Base-by-base conservation (phyloP, 371 early-diverging fungal species). In the Actinomucor elegans region DNA sequence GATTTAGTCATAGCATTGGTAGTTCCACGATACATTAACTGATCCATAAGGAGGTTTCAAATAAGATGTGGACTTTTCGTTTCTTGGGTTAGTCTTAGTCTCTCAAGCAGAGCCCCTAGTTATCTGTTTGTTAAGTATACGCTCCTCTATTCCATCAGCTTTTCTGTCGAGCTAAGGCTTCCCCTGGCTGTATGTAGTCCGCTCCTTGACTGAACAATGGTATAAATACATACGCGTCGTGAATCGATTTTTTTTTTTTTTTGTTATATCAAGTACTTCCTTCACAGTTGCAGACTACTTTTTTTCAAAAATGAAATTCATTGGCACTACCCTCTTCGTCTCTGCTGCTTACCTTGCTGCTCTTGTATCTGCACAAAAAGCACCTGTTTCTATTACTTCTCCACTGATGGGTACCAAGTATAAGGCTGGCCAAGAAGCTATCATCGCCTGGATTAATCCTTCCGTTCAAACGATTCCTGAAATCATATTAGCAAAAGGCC, bases 311-410 rank as follows among this genome's bases (percentile, higher is more conserved):
- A 65, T 65, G 66, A 65, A 65, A 36, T 60, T 57, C 34, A 38
- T 47, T 29, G 48, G 48, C 15, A 18, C 57, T 40, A 53, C 52
- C 12, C 14, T 59, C 26, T 45, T 60, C n/a, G n/a, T 53, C 32
- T 52, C 60, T 47, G 60, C 50, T 56, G 65, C 48, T 33, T 59
- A 45, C 18, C n/a, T 65, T 52, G 61, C 53, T 17, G 27, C 45
- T 18, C 21, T 56, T 37, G 66, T 50, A 0, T 48, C 57, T 52
- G 49, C 60, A 43, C 35, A 35, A 4, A n/a, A n/a, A n/a, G 20
- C 42, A 15, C 59, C 65, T 26, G 59, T 71, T 11, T 61, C 67
- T 18, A 67, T 71, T 46, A 71, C 71, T n/a, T 64, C 67, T 23
- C 71, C 71, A 34, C 57, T 67, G 38, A 31, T 48, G 8, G 61